Evolutionary conservation across 108 stramenopile species (phyloP), one percentile per base, ranked within the genome.

Genomic region (Fistulifera solaris): DNA sequence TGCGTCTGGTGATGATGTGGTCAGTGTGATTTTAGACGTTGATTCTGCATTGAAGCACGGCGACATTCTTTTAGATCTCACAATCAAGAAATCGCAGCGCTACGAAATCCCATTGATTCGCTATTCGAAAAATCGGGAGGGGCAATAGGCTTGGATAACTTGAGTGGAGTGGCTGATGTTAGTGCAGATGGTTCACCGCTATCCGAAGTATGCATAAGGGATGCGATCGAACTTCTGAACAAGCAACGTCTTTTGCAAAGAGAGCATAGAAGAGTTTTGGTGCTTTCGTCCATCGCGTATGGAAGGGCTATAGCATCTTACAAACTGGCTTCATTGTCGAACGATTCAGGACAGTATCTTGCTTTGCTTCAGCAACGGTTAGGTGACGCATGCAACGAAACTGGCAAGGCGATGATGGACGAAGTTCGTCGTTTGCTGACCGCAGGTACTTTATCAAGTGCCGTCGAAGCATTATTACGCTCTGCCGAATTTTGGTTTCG

Each of bases 331-430:
- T 17, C 22, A n/a, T 17, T 6, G 25, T n/a, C 50, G 19, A 0
- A 48, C 10, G 47, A 55, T 13, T 31, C 70, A 40, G 13, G 52
- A 10, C 27, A 78, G 21, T 35, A 35, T 35, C 54, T 81, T 1
- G 56, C 68, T 47, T 51, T 90, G 28, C 66, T 90, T 2, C 73
- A 64, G 2, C 81, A 85, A 57, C 49, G 89, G n/a, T 70, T 85
- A n/a, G 89, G 89, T 14, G 89, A 91, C 67, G 67, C 89, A 0
- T 87, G 81, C 59, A 91, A 91, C 55, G 89, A 91, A 59, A 72
- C 83, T 14, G 89, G 89, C 0, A 81, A 87, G 54, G 63, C 85
- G 15, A 58, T 91, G 19, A 52, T 91, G 24, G 60, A 67, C 15
- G 74, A 76, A 43, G 61, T 84, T 11, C 53, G 80, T 18, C 53